Conservation (phyloP, 2,329 filamentous ascomycete species). For the Fusarium vanettenii region DNA sequence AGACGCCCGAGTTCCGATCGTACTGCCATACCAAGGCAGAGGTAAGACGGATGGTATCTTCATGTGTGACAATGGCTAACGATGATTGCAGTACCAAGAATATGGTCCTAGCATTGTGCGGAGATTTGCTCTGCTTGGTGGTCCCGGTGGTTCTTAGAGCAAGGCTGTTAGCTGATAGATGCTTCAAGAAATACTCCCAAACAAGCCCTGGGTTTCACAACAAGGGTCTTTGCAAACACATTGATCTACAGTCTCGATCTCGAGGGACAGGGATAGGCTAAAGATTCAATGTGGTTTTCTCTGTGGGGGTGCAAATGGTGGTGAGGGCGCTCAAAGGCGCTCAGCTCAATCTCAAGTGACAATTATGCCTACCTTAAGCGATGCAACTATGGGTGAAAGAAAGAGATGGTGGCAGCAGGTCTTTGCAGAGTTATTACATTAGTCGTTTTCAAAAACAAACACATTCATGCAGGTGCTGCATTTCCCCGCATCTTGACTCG, state of each 20-base stretch:
- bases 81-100: slow-evolving; percentile 79
- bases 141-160: slow-evolving; percentile 81
- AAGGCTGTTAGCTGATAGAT: slow-evolving; percentile 22
- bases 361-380: slow-evolving; percentile 36
- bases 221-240: not conserved
- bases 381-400: slow-evolving; percentile 32
- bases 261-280: slow-evolving; percentile 3
- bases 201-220: slow-evolving; percentile 14
- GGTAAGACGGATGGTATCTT: slow-evolving; percentile 53
- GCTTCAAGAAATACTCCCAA: slow-evolving; percentile 26
- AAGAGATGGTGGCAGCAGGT: slow-evolving; percentile 21
- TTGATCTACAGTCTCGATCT: not conserved
- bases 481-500: slow-evolving; percentile 5
- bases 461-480: slow-evolving; percentile 10
- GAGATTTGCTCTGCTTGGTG: slow-evolving; percentile 92
- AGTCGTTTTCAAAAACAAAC: slow-evolving; percentile 33
- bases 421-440: slow-evolving; percentile 32
- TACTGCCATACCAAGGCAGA: slow-evolving; percentile 96
- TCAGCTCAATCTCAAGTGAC: slow-evolving; percentile 38
- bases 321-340: slow-evolving; percentile 33
- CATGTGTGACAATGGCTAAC: slow-evolving; percentile 14
- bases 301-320: slow-evolving; percentile 24
- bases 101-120: slow-evolving; percentile 95
- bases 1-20: slow-evolving; percentile 97
- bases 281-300: not conserved